Evolutionary conservation across 148 eudicot genomes (phyloP).

Genomic region (Amaranthus hypochondriacus): DNA sequence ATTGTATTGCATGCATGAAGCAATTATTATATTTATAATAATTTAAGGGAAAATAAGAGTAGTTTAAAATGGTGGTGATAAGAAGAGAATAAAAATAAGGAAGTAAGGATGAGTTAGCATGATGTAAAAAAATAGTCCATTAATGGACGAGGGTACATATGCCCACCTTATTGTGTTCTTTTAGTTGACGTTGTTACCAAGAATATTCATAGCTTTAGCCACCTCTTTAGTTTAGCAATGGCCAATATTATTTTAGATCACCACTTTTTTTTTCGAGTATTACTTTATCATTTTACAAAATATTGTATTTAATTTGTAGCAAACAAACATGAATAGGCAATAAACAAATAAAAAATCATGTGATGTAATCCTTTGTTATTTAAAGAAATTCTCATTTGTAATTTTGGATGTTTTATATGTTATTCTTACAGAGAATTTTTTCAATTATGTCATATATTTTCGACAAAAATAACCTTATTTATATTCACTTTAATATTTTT

Average conservation of each 20-base stretch:
- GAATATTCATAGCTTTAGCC: slow-evolving; percentile 9
- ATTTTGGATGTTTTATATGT: too few species aligned
- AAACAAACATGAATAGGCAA: too few species aligned
- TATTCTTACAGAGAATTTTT: too few species aligned
- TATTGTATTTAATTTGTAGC: too few species aligned
- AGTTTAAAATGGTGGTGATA: not conserved
- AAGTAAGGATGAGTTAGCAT: not conserved
- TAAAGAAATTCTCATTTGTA: too few species aligned
- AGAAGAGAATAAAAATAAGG: slow-evolving; percentile 6
- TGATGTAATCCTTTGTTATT: too few species aligned
- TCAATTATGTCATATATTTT: too few species aligned
- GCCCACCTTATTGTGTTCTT: not conserved
- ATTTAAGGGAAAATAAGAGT: not conserved
- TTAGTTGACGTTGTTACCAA: slow-evolving; percentile 10
- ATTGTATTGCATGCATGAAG: not conserved
- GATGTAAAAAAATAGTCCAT: slow-evolving; percentile 1
- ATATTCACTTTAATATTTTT: too few species aligned
- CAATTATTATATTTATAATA: not conserved
- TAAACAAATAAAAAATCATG: too few species aligned
- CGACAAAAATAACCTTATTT: too few species aligned
- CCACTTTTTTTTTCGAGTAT: not conserved
- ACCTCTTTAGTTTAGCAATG: slow-evolving; percentile 6
- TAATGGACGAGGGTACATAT: slow-evolving; percentile 5
- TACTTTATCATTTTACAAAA: not conserved
- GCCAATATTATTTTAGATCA: slow-evolving; percentile 17